Evolutionary conservation across 75 land plant species (phyloP).

Genomic region (Picea sitchensis): DNA sequence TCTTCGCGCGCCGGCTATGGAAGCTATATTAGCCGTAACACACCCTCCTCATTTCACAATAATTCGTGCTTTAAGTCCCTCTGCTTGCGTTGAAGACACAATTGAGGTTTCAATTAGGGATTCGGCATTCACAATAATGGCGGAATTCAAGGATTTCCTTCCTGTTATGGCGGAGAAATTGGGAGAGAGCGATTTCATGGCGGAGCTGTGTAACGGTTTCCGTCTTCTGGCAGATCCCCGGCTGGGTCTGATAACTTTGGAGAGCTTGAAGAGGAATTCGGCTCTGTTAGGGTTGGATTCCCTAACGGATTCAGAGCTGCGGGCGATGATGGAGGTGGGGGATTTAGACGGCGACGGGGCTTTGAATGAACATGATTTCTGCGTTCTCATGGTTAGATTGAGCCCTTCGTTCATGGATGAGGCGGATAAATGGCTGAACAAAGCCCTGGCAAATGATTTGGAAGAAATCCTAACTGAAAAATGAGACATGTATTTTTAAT

Average conservation of each 20-base stretch:
- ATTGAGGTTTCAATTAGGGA: not conserved
- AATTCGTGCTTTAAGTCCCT: too few relatives aligned
- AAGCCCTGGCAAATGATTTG: not conserved
- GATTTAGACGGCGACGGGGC: conserved; percentile 60
- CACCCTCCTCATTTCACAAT: too few relatives aligned
- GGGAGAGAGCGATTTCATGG: not conserved
- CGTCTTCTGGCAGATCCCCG: conserved; percentile 38
- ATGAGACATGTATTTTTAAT: too few relatives aligned
- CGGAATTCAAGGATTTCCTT: conserved; percentile 49
- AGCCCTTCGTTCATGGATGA: conserved; percentile 52
- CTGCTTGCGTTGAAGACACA: too few relatives aligned
- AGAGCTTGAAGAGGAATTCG: conserved; percentile 59
- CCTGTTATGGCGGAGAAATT: conserved; percentile 58
- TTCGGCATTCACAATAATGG: not conserved
- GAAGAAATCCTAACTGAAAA: not conserved
- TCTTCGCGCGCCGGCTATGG: too few relatives aligned
- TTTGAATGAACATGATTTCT: conserved; percentile 52
- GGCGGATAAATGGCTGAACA: conserved; percentile 18
- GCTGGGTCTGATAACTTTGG: conserved; percentile 48
- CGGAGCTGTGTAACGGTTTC: conserved; percentile 55
- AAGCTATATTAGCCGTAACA: too few relatives aligned
- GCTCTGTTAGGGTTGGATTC: conserved; percentile 38
- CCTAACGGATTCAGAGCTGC: conserved; percentile 44
- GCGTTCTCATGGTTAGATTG: conserved; percentile 51
- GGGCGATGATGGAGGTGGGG: conserved; percentile 58